These are phyloP conservation scores for Adiantum capillusveneris DNA, from an alignment of 75 land plant genomes.

Conservation along the genomic window DNA sequence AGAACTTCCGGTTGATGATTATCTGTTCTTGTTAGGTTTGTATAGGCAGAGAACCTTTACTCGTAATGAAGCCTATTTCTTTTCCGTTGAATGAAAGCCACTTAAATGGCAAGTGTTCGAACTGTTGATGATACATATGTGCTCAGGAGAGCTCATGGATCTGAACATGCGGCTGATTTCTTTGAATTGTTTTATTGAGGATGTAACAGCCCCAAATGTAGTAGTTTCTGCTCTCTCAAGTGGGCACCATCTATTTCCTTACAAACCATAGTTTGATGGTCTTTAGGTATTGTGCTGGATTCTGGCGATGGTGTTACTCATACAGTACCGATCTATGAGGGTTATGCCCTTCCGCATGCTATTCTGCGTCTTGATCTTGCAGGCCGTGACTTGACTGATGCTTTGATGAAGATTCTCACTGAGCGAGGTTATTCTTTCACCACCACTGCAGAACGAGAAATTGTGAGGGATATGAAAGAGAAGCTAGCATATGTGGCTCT, in stretches of 20 bases:
- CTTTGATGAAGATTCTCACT: slow-evolving; percentile 47
- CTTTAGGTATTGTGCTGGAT: slow-evolving; percentile 35
- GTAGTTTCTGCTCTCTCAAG: too few relatives aligned
- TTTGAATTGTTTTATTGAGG: not conserved
- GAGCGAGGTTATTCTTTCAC: slow-evolving; percentile 53
- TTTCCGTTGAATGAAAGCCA: too few relatives aligned
- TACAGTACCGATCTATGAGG: slow-evolving; percentile 54
- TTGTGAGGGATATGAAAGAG: slow-evolving; percentile 50
- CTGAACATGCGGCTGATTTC: not conserved
- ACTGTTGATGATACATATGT: too few relatives aligned
- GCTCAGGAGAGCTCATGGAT: too few relatives aligned
- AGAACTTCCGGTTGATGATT: too few relatives aligned
- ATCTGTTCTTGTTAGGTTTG: too few relatives aligned
- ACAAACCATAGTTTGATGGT: too few relatives aligned
- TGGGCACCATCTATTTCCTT: too few relatives aligned
- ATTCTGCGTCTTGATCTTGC: slow-evolving; percentile 46
- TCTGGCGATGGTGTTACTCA: slow-evolving; percentile 56
- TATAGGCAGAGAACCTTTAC: too few relatives aligned
- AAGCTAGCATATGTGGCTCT: slow-evolving; percentile 46
- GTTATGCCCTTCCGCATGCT: slow-evolving; percentile 48
- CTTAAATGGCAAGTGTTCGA: too few relatives aligned
- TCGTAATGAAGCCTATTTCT: too few relatives aligned
- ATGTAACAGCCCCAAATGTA: too few relatives aligned
- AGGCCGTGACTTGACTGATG: slow-evolving; percentile 47
- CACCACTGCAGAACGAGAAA: slow-evolving; percentile 44